A percentile compares a stretch with the other conserved stretches of the same genome.
Conservation (phyloP, 2,329 filamentous ascomycete genomes). For the Xenoacremonium recifei region DNA sequence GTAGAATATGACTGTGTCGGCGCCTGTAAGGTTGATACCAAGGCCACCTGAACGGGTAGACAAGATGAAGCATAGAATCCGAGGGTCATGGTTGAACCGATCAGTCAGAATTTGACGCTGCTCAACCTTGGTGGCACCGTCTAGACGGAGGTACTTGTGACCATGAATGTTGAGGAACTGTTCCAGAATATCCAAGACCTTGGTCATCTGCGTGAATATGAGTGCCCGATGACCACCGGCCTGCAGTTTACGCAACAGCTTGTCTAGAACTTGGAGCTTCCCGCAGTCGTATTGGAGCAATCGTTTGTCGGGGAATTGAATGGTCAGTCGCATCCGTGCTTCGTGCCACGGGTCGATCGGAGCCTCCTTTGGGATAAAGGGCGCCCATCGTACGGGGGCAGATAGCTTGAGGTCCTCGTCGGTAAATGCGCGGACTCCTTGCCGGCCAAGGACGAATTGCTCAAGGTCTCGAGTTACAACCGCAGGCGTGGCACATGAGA, state of each 20-base stretch:
- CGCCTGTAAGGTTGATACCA: slow-evolving; percentile 94
- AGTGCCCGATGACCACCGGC: slow-evolving; percentile 87
- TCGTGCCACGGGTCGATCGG: slow-evolving; percentile 86
- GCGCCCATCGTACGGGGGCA: slow-evolving; percentile 53
- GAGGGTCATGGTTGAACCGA: slow-evolving; percentile 91
- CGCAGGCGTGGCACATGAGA: slow-evolving; percentile 87
- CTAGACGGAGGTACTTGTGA: slow-evolving; percentile 91
- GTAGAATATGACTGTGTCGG: slow-evolving; percentile 98
- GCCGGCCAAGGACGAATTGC: slow-evolving; percentile 62
- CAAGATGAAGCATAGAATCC: slow-evolving; percentile 92
- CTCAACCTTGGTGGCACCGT: slow-evolving; percentile 95
- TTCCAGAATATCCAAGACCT: slow-evolving; percentile 94
- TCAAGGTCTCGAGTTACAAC: slow-evolving; percentile 79
- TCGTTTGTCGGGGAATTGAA: slow-evolving; percentile 94
- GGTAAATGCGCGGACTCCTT: slow-evolving; percentile 56
- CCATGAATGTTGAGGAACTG: slow-evolving; percentile 98
- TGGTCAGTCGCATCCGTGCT: slow-evolving; percentile 85
- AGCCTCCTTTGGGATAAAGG: slow-evolving; percentile 54
- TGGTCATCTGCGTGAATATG: slow-evolving; percentile 99
- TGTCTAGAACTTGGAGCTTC: slow-evolving; percentile 88
- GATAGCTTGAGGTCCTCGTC: slow-evolving; percentile 58
- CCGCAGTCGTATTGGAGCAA: slow-evolving; percentile 98
- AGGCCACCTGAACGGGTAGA: slow-evolving; percentile 92
- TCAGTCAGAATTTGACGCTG: slow-evolving; percentile 94
- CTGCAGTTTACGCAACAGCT: slow-evolving; percentile 81